These are phyloP conservation scores for Stellera chamaejasme DNA, from an alignment of 345 rosid genomes.

Conservation along the genomic window DNA sequence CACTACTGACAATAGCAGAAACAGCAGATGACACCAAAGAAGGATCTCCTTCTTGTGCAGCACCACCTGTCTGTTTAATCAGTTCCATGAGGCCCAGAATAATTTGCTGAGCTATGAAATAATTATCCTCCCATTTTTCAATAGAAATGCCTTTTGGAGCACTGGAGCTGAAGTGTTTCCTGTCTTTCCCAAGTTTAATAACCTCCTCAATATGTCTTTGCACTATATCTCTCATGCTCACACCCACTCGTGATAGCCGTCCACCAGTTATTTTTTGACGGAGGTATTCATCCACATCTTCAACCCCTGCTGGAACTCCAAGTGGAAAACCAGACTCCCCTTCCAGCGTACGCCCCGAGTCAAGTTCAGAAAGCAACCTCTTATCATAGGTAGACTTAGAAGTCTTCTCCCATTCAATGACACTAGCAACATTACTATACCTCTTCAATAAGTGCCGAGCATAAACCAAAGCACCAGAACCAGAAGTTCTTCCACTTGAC, in stretches of 20 bases:
- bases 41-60: slow-evolving; percentile 98
- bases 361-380: slow-evolving; percentile 86
- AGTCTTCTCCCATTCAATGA: slow-evolving; percentile 84
- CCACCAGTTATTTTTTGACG: slow-evolving; percentile 66
- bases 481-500: slow-evolving; percentile 62
- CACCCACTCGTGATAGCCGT: slow-evolving; percentile 68
- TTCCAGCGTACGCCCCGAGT: slow-evolving; percentile 57
- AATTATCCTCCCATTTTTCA: slow-evolving; percentile 69
- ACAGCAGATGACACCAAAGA: slow-evolving; percentile 87
- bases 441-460: slow-evolving; percentile 72
- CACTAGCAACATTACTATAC: slow-evolving; percentile 67
- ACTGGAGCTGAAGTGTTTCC: slow-evolving; percentile 50
- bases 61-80: slow-evolving; percentile 89
- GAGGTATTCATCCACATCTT: slow-evolving; percentile 77
- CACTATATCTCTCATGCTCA: slow-evolving; percentile 76
- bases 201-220: slow-evolving; percentile 66
- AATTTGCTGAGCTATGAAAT: slow-evolving; percentile 80
- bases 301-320: slow-evolving; percentile 80
- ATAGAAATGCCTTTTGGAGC: slow-evolving; percentile 34
- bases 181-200: slow-evolving; percentile 48
- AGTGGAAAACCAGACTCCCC: slow-evolving; percentile 70
- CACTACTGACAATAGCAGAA: slow-evolving; percentile 73
- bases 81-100: slow-evolving; percentile 66
- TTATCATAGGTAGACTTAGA: slow-evolving; percentile 64
- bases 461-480: slow-evolving; percentile 61